Evolutionary conservation across 306 rosid species (phyloP), one percentile per base, ranked within the genome.

Genomic region (Cicer cuneatum): DNA sequence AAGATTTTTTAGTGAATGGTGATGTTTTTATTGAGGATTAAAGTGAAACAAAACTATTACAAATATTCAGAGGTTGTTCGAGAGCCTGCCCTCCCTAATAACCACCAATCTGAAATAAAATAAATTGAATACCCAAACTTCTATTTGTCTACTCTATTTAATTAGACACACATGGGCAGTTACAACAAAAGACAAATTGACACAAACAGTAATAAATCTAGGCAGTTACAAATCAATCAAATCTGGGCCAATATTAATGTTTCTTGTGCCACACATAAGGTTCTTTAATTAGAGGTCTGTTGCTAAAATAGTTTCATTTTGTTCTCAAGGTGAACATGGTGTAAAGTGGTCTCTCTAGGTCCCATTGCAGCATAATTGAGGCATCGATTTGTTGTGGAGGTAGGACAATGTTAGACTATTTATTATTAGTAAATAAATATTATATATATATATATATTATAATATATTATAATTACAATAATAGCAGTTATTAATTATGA

Each of bases 21-120:
- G 15, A 57, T 24, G 63, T 24, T 57, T 57, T 57, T 57, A 57
- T 57, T 21, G 63, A 21, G 63, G 29, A 21, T 24, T 57, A 13
- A 53, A 53, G 18, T 53, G 60, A 18, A 56, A 54, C 8, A 19
- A 7, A 19, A 54, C 19, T 9, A n/a, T 54, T 19, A 21, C 63
- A 57, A 10, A 24, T 57, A 1, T 10, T 19, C 63, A 57, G 14
- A 19, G 14, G 62, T 21, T 57, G 63, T 57, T 57, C 0, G 1
- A 57, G 63, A 57, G 40, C 40, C 40, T 11, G 5, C 63, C 63
- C 15, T 57, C 9, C 40, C 63, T 24, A 57, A 24, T 57, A 57
- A 24, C 63, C 14, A 29, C 63, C 40, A 11, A 24, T 24, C 40
- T 29, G 40, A 57, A 10, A 24, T 14, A 21, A 24, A 57, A 29